phyloP scores from a whole-genome alignment of 2,329 filamentous ascomycete species.

The Albifimbria verrucaria region DNA sequence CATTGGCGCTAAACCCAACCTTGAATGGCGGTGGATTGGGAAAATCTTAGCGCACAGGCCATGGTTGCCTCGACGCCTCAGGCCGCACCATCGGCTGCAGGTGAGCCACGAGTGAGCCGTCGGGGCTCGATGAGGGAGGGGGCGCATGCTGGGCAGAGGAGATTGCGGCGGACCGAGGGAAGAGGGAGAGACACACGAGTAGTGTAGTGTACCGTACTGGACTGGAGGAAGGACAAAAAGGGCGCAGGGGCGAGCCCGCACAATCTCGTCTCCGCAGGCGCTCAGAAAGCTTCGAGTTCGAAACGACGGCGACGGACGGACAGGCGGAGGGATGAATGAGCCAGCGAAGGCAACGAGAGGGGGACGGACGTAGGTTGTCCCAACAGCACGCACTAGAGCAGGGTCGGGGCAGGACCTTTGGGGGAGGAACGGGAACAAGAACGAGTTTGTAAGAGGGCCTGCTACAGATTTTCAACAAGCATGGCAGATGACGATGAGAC shows the following conservation, averaged over 20 bases:
- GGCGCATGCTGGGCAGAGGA: neutral
- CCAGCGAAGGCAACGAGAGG: neutral
- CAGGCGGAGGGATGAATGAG: neutral
- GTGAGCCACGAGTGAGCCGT: neutral
- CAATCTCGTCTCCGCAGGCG: neutral
- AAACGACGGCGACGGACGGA: neutral
- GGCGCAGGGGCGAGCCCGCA: neutral
- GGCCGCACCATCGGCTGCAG: slow-evolving; percentile 7
- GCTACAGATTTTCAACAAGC: neutral
- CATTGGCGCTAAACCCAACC: slow-evolving; percentile 31
- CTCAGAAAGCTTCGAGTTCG: neutral
- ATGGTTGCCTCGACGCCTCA: slow-evolving; percentile 9
- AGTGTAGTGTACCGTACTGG: neutral
- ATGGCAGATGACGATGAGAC: neutral
- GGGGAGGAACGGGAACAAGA: neutral
- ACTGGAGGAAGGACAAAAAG: neutral
- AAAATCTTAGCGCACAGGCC: slow-evolving; percentile 26
- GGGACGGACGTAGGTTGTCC: neutral
- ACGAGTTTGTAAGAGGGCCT: neutral
- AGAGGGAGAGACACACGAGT: neutral
- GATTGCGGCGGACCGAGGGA: neutral
- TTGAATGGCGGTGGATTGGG: slow-evolving; percentile 31
- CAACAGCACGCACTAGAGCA: neutral
- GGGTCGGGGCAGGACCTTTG: neutral
- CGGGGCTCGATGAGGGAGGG: neutral